phyloP scores from a whole-genome alignment of 179 eudicot species.

The Nepenthes alata region DNA sequence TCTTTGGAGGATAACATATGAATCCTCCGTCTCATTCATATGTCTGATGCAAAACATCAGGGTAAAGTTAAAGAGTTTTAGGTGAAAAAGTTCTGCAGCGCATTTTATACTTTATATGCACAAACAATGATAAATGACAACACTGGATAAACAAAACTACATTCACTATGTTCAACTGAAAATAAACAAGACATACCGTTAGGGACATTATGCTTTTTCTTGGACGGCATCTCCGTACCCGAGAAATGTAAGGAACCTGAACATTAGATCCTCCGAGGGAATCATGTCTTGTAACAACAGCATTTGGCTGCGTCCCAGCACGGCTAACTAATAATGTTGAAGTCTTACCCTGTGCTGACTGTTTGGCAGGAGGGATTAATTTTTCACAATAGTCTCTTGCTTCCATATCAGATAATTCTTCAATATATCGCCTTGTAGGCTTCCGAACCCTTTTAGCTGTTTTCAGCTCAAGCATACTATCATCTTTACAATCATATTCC shows the following conservation, averaged over 20 bases:
- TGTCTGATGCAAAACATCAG: no score
- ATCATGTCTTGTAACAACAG: conserved; percentile 58
- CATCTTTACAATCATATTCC: conserved; percentile 29
- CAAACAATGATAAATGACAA: no score
- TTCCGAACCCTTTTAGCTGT: conserved; percentile 74
- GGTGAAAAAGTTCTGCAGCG: no score
- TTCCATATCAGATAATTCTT: conserved; percentile 72
- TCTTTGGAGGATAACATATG: not conserved
- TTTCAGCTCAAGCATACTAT: conserved; percentile 38
- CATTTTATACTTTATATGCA: not conserved
- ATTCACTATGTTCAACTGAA: not conserved
- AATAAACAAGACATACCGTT: conserved; percentile 33
- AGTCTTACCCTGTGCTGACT: conserved; percentile 20
- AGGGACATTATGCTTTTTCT: conserved; percentile 56
- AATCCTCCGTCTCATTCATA: not conserved
- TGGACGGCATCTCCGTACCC: conserved; percentile 87
- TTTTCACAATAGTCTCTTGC: conserved; percentile 35
- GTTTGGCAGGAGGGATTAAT: conserved; percentile 27
- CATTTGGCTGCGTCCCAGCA: conserved; percentile 21
- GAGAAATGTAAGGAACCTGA: conserved; percentile 79
- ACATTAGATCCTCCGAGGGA: conserved; percentile 86
- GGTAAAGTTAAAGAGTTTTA: no score
- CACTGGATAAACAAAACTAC: not conserved
- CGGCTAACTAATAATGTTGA: conserved; percentile 14
- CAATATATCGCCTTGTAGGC: conserved; percentile 88